These are phyloP conservation scores for Aureobasidium uvarum DNA, from an alignment of 2,329 filamentous ascomycete genomes.

Conservation along the genomic window DNA sequence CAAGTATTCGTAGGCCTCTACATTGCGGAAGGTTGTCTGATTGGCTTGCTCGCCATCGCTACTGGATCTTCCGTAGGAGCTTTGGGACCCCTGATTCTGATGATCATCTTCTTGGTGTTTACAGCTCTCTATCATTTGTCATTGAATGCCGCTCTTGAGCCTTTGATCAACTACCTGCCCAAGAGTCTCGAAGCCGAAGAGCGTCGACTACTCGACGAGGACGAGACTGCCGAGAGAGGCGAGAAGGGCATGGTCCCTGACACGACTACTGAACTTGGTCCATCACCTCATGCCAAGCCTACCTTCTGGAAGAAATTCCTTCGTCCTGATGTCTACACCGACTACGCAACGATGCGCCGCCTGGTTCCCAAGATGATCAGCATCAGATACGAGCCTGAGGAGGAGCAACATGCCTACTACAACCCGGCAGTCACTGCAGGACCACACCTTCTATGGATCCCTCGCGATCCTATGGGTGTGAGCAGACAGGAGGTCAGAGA, in stretches of 20 bases:
- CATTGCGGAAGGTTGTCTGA: conserved; percentile 74
- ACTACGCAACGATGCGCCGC: conserved; percentile 68
- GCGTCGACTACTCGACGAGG: conserved; percentile 38
- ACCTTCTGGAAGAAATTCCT: conserved; percentile 62
- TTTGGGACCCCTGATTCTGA: conserved; percentile 68
- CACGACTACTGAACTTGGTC: conserved; percentile 39
- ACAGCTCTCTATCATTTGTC: conserved; percentile 72
- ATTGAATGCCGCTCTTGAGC: conserved; percentile 69
- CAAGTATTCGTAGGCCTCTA: conserved; percentile 84
- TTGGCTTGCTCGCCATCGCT: conserved; percentile 74
- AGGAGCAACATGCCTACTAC: conserved; percentile 67
- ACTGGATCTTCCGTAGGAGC: conserved; percentile 51
- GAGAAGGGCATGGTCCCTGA: conserved; percentile 37
- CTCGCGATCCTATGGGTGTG: conserved; percentile 69
- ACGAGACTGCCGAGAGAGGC: conserved; percentile 34
- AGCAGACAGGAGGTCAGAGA: conserved; percentile 79
- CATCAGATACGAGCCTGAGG: conserved; percentile 60
- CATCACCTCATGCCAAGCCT: conserved; percentile 50
- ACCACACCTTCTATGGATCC: conserved; percentile 78
- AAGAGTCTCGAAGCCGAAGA: conserved; percentile 43
- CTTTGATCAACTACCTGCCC: conserved; percentile 75
- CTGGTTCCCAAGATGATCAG: conserved; percentile 62
- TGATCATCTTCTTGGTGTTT: conserved; percentile 73
- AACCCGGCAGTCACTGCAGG: conserved; percentile 65
- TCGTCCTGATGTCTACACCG: conserved; percentile 72